Percentiles rank a stretch among this genome's conserved stretches.
Evolutionary conservation across 768 basidiomycete genomes (phyloP).

Genomic region (Zangia roseola): DNA sequence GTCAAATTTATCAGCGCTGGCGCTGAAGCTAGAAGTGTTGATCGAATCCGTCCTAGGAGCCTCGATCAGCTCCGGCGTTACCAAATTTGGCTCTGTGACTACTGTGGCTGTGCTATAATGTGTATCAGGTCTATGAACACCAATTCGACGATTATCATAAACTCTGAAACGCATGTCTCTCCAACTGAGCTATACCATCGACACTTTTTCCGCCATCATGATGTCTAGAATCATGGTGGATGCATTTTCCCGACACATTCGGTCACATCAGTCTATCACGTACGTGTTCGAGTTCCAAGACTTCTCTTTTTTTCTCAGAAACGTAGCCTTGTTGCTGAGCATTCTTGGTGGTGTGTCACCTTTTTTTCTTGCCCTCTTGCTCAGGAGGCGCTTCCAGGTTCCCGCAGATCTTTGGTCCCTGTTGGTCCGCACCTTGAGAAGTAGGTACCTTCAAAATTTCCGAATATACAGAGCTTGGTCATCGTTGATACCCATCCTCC

Average conservation of each 20-base stretch:
- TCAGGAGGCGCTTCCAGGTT: neutral
- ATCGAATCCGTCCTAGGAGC: no score
- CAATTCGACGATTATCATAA: neutral
- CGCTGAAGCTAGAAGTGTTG: no score
- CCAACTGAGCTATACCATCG: no score
- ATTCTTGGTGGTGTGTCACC: constrained; percentile 9
- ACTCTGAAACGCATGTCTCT: constrained; percentile 5
- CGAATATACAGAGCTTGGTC: neutral
- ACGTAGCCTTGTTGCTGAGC: neutral
- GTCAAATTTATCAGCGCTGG: no score
- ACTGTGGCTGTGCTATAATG: no score
- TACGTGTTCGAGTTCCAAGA: neutral
- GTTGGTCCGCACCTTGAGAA: constrained; percentile 1
- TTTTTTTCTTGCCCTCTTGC: constrained; percentile 5
- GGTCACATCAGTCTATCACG: constrained; percentile 1
- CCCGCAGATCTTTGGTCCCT: constrained; percentile 11
- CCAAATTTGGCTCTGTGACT: no score
- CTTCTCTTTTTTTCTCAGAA: constrained; percentile 8
- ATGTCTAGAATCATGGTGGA: neutral
- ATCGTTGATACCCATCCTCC: constrained; percentile 14
- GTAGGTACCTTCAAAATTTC: neutral
- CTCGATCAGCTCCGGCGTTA: no score
- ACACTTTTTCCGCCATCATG: no score
- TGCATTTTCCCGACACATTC: neutral
- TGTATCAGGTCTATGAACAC: no score